A percentile compares a stretch with the other conserved stretches of the same genome.
Conservation (phyloP, 2,329 filamentous ascomycete species). For the Nemania sp. region DNA sequence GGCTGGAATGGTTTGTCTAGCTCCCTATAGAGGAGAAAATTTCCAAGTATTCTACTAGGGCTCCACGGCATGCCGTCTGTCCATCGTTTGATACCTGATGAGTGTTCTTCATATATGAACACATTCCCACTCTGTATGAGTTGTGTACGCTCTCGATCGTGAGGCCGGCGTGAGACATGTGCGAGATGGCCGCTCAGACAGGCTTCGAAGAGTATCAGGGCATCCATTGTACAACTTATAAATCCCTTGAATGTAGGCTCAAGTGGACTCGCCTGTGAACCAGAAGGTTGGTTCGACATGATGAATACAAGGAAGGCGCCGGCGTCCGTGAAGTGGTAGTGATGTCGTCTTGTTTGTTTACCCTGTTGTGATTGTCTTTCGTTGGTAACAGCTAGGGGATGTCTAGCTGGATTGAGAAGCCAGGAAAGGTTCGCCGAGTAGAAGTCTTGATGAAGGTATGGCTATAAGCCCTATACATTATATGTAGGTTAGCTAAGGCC, state of each 20-base stretch:
- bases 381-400: background rate
- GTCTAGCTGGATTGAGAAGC: background rate
- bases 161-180: conserved; percentile 85
- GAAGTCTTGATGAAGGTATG: no score
- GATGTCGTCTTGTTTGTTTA: background rate
- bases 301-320: conserved; percentile 3
- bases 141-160: conserved; percentile 82
- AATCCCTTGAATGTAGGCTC: conserved; percentile 76
- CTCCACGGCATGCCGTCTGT: conserved; percentile 94
- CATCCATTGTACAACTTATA: conserved; percentile 78
- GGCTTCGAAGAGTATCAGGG: conserved; percentile 82
- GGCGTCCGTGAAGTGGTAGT: background rate
- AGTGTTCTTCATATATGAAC: conserved; percentile 92
- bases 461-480: no score
- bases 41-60: conserved; percentile 85
- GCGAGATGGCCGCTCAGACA: conserved; percentile 76
- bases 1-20: conserved; percentile 81
- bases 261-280: conserved; percentile 61
- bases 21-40: conserved; percentile 88
- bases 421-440: no score
- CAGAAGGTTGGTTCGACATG: conserved; percentile 49
- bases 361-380: background rate
- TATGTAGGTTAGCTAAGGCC: no score
- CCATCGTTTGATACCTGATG: conserved; percentile 93
- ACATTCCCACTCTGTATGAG: conserved; percentile 87